Evolutionary conservation across 768 basidiomycete genomes (phyloP).

Genomic region (Agrocybe chaxingu): DNA sequence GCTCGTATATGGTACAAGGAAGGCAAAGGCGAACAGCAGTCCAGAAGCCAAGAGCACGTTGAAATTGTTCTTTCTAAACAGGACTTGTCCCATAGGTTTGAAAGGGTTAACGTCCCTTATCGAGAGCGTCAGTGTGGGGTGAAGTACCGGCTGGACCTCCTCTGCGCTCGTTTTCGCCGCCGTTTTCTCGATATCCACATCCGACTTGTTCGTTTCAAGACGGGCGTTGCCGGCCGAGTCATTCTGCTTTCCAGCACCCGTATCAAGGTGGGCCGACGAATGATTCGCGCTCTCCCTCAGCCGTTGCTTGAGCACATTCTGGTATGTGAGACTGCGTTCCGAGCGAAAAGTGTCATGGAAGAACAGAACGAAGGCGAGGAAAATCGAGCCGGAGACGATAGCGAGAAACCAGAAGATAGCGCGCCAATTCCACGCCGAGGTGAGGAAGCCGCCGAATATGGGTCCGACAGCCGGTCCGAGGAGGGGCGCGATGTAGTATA

Average conservation of each 20-base stretch:
- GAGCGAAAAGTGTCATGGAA: constrained; percentile 83
- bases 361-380: constrained; percentile 56
- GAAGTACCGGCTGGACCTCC: constrained; percentile 8
- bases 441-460: constrained; percentile 66
- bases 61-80: constrained; percentile 66
- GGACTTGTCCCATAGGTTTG: constrained; percentile 53
- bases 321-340: constrained; percentile 81
- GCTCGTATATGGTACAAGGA: constrained; percentile 70
- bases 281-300: constrained; percentile 12
- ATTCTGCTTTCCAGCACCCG: neutral
- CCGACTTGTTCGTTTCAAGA: constrained; percentile 7
- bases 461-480: constrained; percentile 73
- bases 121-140: constrained; percentile 43
- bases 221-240: neutral
- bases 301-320: constrained; percentile 53
- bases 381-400: constrained; percentile 53
- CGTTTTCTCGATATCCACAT: constrained; percentile 21
- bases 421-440: constrained; percentile 71
- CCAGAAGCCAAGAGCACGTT: constrained; percentile 65
- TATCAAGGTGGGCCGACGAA: neutral
- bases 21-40: constrained; percentile 53
- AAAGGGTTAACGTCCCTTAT: constrained; percentile 75
- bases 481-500: constrained; percentile 78
- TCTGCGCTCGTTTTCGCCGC: constrained; percentile 19
- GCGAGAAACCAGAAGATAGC: constrained; percentile 82